Evolutionary conservation across 345 rosid genomes (phyloP), one percentile per base, ranked within the genome.

Genomic region (Arabidopsis thaliana): DNA sequence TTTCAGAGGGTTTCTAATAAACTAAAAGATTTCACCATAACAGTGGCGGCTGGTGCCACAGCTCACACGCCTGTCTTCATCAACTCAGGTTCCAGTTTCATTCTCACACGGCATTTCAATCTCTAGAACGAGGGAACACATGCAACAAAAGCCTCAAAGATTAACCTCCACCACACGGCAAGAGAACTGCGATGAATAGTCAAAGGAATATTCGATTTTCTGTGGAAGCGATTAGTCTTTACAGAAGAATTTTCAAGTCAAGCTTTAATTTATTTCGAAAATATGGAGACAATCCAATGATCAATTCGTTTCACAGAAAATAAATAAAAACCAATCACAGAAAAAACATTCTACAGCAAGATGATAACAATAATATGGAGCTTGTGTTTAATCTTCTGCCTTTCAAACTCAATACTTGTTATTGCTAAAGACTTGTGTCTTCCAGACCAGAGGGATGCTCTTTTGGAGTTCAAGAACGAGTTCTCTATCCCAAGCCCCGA

Each of bases 361-460:
- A 58, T 46, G 74, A 58, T 58, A 5, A 13, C 23, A 25, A 25
- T 25, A 5, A 13, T 22, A 45, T 57, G 58, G 58, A 59, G 12
- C 8, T 34, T 24, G 11, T 59, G 28, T 59, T 23, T 48, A 12
- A 8, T 71, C 28, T 33, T 71, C 8, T 59, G 24, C 7, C 4
- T 58, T 36, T 33, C 10, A 1, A 14, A 34, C 38, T 33, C 46
- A 14, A 32, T 9, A 9, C 11, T 33, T 34, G 58, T 38, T 56
- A 8, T 12, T 45, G 2, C 8, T 6, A 10, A 20, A 0, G 53
- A 38, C n/a, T 55, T 40, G 63, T 69, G 73, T 42, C 63, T 0
- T 69, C 69, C 52, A 25, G 61, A 62, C 34, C 53, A 72, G 13
- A 62, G 1, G 44, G 62, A 61, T 62, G 69, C 55, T 63, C 62